Evolutionary conservation across 1,284 basidiomycete species (phyloP), one percentile per base, ranked within the genome.

Genomic region (Leccinum subfulvum): DNA sequence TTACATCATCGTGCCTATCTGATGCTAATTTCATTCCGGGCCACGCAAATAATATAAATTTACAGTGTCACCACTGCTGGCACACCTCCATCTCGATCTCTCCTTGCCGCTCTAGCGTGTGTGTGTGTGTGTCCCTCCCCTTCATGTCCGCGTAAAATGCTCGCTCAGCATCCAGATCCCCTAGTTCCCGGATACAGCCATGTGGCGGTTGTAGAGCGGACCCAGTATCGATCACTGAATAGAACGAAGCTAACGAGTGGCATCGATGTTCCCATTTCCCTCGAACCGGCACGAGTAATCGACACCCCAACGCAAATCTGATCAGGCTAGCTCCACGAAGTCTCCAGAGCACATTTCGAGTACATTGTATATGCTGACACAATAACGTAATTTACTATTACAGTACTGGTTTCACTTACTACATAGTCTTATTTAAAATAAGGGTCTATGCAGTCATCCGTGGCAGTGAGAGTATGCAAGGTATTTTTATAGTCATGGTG

Each of bases 1-100:
- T 71, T 74, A 71, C 70, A 49, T 71, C 69, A 73, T 70, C 67
- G 61, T 61, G 33, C 58, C 68, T 65, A 65, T 68, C 68, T 60
- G 58, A 70, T 71, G 49, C 56, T 37, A 68, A 68, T 66, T 71
- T 65, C 53, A 68, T 68, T 55, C 58, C 14, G 53, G 23, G 30
- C 44, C 56, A 57, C 56, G 37, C 37, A 41, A 57, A 49, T 49
- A 47, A 49, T 49, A 49, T 23, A 49, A 49, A 23, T 49, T 23
- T 28, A 28, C 26, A 16, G 4, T 56, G 39, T 56, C 23, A 53
- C 44, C 60, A 14, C 54, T 57, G 65, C 67, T 69, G 66, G 67
- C 69, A 35, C 35, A 35, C 35, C 3, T 39, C 37, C 37, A 26
- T 41, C 52, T 41, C 30, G 35, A 58, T 44, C 26, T 26, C 37